Percentiles rank a stretch among this genome's conserved stretches.
phyloP scores from a whole-genome alignment of 2,329 filamentous ascomycete genomes.

The Tolypocladium paradoxum region DNA sequence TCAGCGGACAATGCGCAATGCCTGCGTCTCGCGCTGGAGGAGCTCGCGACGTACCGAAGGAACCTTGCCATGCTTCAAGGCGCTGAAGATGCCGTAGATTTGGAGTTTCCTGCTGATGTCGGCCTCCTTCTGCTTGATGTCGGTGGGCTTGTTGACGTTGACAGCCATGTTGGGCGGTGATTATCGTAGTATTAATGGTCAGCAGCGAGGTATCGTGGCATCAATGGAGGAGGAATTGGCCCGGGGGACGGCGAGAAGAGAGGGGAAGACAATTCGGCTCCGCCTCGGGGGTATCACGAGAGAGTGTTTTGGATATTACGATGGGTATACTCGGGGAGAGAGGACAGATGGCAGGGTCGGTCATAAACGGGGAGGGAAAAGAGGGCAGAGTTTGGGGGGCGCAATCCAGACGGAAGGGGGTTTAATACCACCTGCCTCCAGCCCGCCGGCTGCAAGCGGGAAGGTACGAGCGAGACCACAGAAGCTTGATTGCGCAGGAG shows the following conservation, averaged over 20 bases:
- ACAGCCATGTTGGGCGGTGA: slow-evolving; percentile 20
- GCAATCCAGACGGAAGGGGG: neutral
- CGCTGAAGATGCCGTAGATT: slow-evolving; percentile 79
- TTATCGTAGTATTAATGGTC: slow-evolving; percentile 4
- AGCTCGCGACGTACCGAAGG: slow-evolving; percentile 58
- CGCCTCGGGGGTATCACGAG: slow-evolving; percentile 18
- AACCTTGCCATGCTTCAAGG: slow-evolving; percentile 81
- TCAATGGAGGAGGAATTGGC: neutral
- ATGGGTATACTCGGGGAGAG: slow-evolving; percentile 7
- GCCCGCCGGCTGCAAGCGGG: slow-evolving; percentile 1
- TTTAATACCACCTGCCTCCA: neutral
- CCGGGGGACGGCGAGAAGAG: slow-evolving; percentile 1
- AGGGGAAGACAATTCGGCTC: neutral
- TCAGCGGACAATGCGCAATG: neutral
- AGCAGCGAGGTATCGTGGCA: neutral
- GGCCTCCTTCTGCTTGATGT: slow-evolving; percentile 66
- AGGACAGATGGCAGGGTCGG: slow-evolving; percentile 4
- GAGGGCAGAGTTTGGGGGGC: slow-evolving; percentile 3
- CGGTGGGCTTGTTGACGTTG: slow-evolving; percentile 62
- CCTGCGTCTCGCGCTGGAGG: neutral
- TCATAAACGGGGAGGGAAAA: slow-evolving; percentile 5
- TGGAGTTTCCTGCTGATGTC: slow-evolving; percentile 92
- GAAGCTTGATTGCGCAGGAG: slow-evolving; percentile 10
- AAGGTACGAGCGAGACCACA: slow-evolving; percentile 2
- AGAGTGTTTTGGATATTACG: slow-evolving; percentile 10